A percentile compares a stretch with the other conserved stretches of the same genome.
Evolutionary conservation across 2,329 filamentous ascomycete species (phyloP).

Genomic region (Pyrenophora seminiperda): DNA sequence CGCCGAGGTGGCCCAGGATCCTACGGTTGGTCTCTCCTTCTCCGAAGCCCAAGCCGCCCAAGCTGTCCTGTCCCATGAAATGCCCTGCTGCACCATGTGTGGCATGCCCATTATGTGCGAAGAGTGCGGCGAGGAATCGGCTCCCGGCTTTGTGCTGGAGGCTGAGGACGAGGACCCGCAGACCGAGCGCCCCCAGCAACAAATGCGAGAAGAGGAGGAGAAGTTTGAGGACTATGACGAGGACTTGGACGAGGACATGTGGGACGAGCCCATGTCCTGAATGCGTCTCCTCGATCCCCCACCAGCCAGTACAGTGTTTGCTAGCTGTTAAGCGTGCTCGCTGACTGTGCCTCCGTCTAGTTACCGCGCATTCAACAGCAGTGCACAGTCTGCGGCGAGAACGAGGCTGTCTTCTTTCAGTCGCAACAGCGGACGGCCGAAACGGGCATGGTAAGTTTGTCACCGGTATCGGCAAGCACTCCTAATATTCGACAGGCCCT

Average conservation of each 20-base stretch:
- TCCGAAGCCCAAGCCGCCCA: conserved; percentile 39
- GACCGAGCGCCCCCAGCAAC: conserved; percentile 27
- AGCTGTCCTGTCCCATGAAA: conserved; percentile 31
- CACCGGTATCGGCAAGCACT: neutral
- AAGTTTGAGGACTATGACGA: conserved; percentile 28
- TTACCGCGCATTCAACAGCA: conserved; percentile 86
- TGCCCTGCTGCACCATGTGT: conserved; percentile 63
- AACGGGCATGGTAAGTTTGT: conserved; percentile 85
- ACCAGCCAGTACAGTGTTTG: conserved; percentile 41
- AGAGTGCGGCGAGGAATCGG: conserved; percentile 55
- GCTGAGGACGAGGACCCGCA: conserved; percentile 46
- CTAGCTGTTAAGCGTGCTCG: conserved; percentile 46
- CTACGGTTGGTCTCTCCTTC: conserved; percentile 80
- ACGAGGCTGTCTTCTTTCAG: conserved; percentile 97
- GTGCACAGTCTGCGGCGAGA: conserved; percentile 83
- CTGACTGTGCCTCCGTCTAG: conserved; percentile 60
- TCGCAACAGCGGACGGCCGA: conserved; percentile 96
- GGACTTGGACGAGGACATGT: conserved; percentile 37
- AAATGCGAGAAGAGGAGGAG: conserved; percentile 14
- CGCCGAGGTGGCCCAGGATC: conserved; percentile 95
- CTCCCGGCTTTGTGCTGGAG: conserved; percentile 53
- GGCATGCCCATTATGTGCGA: conserved; percentile 62
- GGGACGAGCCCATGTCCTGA: conserved; percentile 41
- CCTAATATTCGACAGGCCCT: conserved; percentile 50
- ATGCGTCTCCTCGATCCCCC: conserved; percentile 17